Conservation (phyloP, 495 filamentous ascomycete species). For the Jackrogersella minutella region DNA sequence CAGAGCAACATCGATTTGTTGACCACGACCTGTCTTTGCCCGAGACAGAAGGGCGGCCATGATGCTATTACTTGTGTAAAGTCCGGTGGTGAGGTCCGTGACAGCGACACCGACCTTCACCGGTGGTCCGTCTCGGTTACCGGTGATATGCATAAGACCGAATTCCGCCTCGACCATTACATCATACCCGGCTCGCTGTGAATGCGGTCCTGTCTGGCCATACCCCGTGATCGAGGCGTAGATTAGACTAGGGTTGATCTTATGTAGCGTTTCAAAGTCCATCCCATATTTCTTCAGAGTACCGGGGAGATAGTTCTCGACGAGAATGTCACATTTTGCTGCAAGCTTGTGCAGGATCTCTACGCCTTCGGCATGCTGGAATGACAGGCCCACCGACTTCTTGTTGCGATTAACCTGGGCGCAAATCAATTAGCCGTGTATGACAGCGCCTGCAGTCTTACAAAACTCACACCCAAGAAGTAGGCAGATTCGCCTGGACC, state of each 20-base stretch:
- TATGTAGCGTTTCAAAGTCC: constrained; percentile 79
- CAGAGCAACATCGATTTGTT: constrained; percentile 90
- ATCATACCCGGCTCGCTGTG: constrained; percentile 90
- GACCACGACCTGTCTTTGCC: constrained; percentile 65
- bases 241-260: constrained; percentile 80
- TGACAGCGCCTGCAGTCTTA: background rate
- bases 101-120: constrained; percentile 98
- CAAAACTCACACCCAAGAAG: constrained; percentile 79
- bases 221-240: constrained; percentile 72
- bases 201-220: constrained; percentile 93
- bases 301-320: constrained; percentile 96
- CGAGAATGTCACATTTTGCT: constrained; percentile 86
- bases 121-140: constrained; percentile 82
- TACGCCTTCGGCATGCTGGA: constrained; percentile 82
- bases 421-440: constrained; percentile 11
- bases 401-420: constrained; percentile 92
- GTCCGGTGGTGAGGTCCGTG: constrained; percentile 91
- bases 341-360: constrained; percentile 86
- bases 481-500: constrained; percentile 95
- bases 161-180: constrained; percentile 99
- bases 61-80: constrained; percentile 97
- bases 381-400: constrained; percentile 90
- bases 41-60: constrained; percentile 90
- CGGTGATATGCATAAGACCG: constrained; percentile 98
- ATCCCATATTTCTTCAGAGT: constrained; percentile 89